Percentiles rank a stretch among this genome's conserved stretches.
Conservation (phyloP, 2,329 filamentous ascomycete species). For the Periconia sp. region DNA sequence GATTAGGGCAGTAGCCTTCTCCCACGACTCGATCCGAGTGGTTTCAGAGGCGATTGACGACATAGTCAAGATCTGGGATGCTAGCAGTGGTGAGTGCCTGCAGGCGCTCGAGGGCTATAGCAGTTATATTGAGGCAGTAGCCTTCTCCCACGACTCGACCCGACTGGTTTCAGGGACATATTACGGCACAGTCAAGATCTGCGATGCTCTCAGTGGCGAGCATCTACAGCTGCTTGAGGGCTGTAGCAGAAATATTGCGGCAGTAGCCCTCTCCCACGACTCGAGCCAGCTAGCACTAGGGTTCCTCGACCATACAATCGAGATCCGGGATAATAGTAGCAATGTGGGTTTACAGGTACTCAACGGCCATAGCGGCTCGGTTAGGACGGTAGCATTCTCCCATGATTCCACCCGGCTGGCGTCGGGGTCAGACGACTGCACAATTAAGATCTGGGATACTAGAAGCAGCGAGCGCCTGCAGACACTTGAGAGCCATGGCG, state of each 20-base stretch:
- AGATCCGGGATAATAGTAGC: neutral
- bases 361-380: too few relatives aligned
- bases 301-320: too few relatives aligned
- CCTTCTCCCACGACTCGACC: neutral
- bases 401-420: too few relatives aligned
- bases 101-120: neutral
- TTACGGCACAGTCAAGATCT: neutral
- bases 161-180: neutral
- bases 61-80: too few relatives aligned
- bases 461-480: too few relatives aligned
- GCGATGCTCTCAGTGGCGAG: neutral
- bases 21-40: too few relatives aligned
- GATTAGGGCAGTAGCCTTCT: too few relatives aligned
- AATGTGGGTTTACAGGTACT: neutral
- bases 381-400: neutral
- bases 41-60: too few relatives aligned
- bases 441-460: too few relatives aligned
- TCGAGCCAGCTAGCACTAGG: too few relatives aligned
- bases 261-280: neutral
- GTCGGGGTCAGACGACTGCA: too few relatives aligned
- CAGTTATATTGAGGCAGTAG: neutral
- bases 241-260: neutral
- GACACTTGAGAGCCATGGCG: neutral
- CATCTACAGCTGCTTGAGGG: neutral
- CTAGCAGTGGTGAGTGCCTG: too few relatives aligned